Base-by-base conservation (phyloP, 2,329 filamentous ascomycete genomes). In the Paecilomyces fulvus region DNA sequence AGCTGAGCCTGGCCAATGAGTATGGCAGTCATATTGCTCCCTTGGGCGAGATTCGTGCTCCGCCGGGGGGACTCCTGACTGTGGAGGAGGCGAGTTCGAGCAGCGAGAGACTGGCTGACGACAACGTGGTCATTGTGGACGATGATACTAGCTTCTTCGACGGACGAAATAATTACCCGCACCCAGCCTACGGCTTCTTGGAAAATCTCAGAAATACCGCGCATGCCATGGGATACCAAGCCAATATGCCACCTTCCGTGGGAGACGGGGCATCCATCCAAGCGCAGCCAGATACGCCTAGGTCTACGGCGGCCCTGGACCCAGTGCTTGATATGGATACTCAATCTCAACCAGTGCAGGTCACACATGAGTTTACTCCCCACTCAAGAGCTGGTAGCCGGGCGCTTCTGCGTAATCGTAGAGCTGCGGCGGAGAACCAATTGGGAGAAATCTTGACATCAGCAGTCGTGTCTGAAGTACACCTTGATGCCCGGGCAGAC, bases 11-110 rank as follows among this genome's bases (percentile, higher is more conserved):
- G 58, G 82, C 83, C 9, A 82, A 85, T 63, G 82, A 85, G 65
- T 83, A 86, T 65, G 79, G 77, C 31, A 81, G 82, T 49, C 83
- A 86, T 67, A 76, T 84, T 33, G 83, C 83, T 21, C 83, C 83
- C 0, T 72, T 83, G 55, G 82, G 82, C 43, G 82, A 84, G 65
- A 83, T 85, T 60, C 70, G 71, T 48, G 73, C 70, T 31, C 65
- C 70, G 9, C 55, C 65, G 6, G 61, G 68, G 20, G 67, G 69
- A 4, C 63, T 78, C 5, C 64, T 72, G 48, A 67, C 74, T 1
- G 75, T 78, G 3, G 76, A 77, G 57, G 76, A 78, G 59, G 72
- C 70, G 2, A 73, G 68, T 55, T 66, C 70, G 11, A 72, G 64
- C 55, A 70, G 70, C 52, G 72, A 75, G 61, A 62, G 67, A 30